A percentile compares a stretch with the other conserved stretches of the same genome.
phyloP scores from a whole-genome alignment of 1,139 yeast species.

The Pneumocystis wakefieldiae region DNA sequence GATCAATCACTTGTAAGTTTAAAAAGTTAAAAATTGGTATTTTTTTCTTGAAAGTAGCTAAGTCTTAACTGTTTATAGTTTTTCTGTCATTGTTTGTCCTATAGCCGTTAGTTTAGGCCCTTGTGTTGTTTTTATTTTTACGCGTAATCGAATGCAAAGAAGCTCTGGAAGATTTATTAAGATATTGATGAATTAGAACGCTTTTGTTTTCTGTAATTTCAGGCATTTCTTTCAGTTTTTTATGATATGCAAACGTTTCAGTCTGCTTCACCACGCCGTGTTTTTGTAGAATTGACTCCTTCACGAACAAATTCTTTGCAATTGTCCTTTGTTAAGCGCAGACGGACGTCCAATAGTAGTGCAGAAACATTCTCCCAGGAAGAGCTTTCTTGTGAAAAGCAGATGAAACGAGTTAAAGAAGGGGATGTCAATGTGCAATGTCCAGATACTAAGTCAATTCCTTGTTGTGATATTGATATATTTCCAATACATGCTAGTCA shows the following conservation, averaged over 20 bases:
- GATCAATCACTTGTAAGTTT: not conserved
- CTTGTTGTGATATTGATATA: not conserved
- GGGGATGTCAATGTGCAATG: not conserved
- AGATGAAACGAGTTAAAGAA: not conserved
- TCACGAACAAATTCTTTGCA: not conserved
- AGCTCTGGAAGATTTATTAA: not conserved
- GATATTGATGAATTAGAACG: not conserved
- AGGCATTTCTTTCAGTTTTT: not conserved
- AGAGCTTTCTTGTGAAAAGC: not conserved
- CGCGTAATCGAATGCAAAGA: not conserved
- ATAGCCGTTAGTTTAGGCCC: not conserved
- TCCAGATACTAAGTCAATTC: not conserved
- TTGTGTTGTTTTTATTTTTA: not conserved
- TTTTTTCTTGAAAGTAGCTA: not conserved
- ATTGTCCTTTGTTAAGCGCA: not conserved
- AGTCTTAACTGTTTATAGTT: not conserved
- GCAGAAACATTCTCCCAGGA: not conserved
- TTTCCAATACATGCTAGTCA: not conserved
- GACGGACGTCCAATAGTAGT: not conserved
- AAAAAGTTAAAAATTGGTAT: not conserved
- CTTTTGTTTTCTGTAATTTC: not conserved
- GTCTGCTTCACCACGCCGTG: not conserved
- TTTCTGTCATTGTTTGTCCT: not conserved
- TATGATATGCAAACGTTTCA: not conserved
- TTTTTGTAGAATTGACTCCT: not conserved